Base-by-base conservation (phyloP, 768 basidiomycete genomes). In the Termitomyces sp. region DNA sequence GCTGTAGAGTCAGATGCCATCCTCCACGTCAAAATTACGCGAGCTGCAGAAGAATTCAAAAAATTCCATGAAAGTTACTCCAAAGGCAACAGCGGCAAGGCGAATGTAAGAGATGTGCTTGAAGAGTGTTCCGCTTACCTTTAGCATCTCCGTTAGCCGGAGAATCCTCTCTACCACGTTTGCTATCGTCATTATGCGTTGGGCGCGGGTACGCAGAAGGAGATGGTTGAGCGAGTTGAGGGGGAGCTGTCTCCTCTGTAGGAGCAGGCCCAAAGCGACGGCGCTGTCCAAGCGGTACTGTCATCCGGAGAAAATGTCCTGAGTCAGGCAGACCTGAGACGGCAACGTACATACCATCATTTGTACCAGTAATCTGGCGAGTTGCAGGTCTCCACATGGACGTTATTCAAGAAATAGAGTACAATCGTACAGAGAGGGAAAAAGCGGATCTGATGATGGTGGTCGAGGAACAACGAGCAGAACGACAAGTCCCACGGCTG, bases 221-320 rank as follows among this genome's bases (percentile, higher is more conserved):
- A 41, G 91, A 91, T 6, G 92, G 90, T 62, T 93, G 90, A 10
- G 90, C 90, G 52, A 92, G 84, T 65, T 92, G 90, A 62, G 92
- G 91, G 27, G 91, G 89, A 19, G 85, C 84, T 27, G 73, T 77
- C 68, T 94, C 93, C 69, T 95, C 95, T 38, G 83, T 76, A 4
- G 91, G 89, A 29, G 89, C 87, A 46, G 92, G 89, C 51, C 95
- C 95, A 75, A 97, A 97, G 54, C 95, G 88, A 68, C 95, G 90
- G 67, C 90, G 88, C 65, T 85, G 82, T 50, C 91, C 92, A 57
- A 97, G 83, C 1, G 95, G 95, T 64, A 85, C 88, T 86, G 61
- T 37, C 40, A 41, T n/a, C 10, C 31, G 23, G 45, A 52, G 56
- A 59, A 52, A 35, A 31, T 60, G 67, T 10, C 9, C 71, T 54